phyloP scores from a whole-genome alignment of 164 flowering plant genomes.

The Chimonanthus praecox region DNA sequence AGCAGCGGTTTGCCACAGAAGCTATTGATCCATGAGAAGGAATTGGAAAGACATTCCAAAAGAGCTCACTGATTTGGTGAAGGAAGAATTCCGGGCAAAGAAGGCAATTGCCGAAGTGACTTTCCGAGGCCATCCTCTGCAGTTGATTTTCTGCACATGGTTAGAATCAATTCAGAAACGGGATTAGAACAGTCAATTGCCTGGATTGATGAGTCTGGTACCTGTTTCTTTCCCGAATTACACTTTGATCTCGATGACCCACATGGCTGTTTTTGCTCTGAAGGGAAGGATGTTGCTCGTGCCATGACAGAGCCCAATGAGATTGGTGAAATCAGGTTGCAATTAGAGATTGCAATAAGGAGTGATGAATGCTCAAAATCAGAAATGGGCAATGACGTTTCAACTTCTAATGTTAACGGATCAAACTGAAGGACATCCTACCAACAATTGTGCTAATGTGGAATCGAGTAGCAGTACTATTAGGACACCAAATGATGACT shows the following conservation, averaged over 20 bases:
- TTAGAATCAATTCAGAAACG: slow-evolving; percentile 45
- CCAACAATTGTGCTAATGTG: too few relatives aligned
- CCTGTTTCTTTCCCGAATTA: slow-evolving; percentile 62
- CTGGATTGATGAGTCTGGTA: slow-evolving; percentile 79
- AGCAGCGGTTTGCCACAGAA: slow-evolving; percentile 57
- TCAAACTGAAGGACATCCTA: slow-evolving; percentile 18
- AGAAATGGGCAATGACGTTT: slow-evolving; percentile 56
- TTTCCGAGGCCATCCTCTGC: slow-evolving; percentile 28
- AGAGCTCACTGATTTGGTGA: slow-evolving; percentile 31
- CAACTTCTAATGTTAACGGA: slow-evolving; percentile 32
- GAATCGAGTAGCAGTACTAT: too few relatives aligned
- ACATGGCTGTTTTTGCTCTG: too few relatives aligned
- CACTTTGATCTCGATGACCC: too few relatives aligned
- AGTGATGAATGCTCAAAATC: slow-evolving; percentile 27
- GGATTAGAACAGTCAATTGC: slow-evolving; percentile 60
- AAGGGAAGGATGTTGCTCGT: too few relatives aligned
- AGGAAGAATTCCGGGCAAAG: slow-evolving; percentile 45
- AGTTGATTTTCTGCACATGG: slow-evolving; percentile 70
- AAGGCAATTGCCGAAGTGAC: slow-evolving; percentile 52
- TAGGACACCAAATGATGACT: too few relatives aligned
- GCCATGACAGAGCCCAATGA: too few relatives aligned
- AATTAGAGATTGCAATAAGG: slow-evolving; percentile 57
- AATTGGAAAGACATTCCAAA: slow-evolving; percentile 64
- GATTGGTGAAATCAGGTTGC: too few relatives aligned
- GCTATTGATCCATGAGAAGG: slow-evolving; percentile 55